Conservation (phyloP, 1,284 basidiomycete species). For the Leccinum huronense region DNA sequence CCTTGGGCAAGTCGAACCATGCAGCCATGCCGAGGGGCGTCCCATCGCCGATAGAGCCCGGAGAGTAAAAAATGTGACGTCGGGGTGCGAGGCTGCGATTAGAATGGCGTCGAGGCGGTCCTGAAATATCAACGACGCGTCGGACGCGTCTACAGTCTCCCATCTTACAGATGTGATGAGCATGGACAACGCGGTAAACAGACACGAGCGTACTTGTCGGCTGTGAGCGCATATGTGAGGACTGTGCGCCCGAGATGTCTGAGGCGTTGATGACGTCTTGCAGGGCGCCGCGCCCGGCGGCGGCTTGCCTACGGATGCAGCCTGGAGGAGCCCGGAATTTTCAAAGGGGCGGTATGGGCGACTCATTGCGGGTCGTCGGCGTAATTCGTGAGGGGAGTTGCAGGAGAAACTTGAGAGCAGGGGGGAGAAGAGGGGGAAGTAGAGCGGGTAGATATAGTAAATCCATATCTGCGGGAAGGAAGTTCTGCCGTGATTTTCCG, state of each 20-base stretch:
- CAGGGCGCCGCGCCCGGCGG: slow-evolving; percentile 52
- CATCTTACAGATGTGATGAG: slow-evolving; percentile 43
- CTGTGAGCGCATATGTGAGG: slow-evolving; percentile 65
- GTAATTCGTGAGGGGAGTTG: slow-evolving; percentile 24
- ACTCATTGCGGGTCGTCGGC: slow-evolving; percentile 38
- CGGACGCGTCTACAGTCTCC: slow-evolving; percentile 62
- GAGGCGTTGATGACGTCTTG: slow-evolving; percentile 58
- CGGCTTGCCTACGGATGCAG: slow-evolving; percentile 56
- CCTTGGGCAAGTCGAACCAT: slow-evolving; percentile 62
- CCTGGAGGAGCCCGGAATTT: slow-evolving; percentile 52
- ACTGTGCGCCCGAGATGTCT: slow-evolving; percentile 58
- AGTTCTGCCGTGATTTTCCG: slow-evolving; percentile 2
- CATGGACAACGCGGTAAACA: neutral
- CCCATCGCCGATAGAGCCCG: slow-evolving; percentile 65
- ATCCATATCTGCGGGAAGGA: slow-evolving; percentile 6
- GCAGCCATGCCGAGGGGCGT: slow-evolving; percentile 73
- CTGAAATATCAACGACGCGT: slow-evolving; percentile 59
- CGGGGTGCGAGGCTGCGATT: slow-evolving; percentile 50
- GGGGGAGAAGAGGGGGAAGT: slow-evolving; percentile 6
- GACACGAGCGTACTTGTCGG: slow-evolving; percentile 52
- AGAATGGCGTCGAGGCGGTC: slow-evolving; percentile 56
- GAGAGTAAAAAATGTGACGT: slow-evolving; percentile 61
- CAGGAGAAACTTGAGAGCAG: neutral
- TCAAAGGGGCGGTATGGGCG: slow-evolving; percentile 43
- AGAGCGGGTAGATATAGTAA: slow-evolving; percentile 21